A percentile compares a stretch with the other conserved stretches of the same genome.
phyloP scores from a whole-genome alignment of 108 stramenopile genomes.

The Nannochloropsis salina region DNA sequence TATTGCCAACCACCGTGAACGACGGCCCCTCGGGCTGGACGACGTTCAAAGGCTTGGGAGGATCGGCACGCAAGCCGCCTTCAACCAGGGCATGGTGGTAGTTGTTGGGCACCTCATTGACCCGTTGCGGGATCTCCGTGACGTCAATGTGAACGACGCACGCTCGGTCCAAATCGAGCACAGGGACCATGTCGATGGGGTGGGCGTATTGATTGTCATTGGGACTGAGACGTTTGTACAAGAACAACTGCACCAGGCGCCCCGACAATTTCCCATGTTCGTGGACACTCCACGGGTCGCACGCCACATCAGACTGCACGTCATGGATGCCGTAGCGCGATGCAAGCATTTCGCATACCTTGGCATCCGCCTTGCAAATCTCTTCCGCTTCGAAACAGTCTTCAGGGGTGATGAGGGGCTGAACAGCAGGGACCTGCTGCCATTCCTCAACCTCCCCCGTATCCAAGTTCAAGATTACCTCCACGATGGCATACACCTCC shows the following conservation, averaged over 20 bases:
- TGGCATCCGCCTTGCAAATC: conserved; percentile 52
- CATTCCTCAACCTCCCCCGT: conserved; percentile 33
- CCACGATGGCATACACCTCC: conserved; percentile 47
- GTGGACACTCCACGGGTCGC: conserved; percentile 66
- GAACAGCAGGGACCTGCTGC: conserved; percentile 50
- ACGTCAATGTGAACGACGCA: conserved; percentile 59
- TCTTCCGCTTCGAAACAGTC: conserved; percentile 64
- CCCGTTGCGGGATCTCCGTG: background rate
- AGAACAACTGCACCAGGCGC: conserved; percentile 62
- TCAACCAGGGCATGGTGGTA: background rate
- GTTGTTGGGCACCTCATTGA: background rate
- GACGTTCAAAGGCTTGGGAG: conserved; percentile 53
- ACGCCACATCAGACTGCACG: conserved; percentile 50
- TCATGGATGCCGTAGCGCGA: conserved; percentile 59
- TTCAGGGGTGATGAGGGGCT: conserved; percentile 66
- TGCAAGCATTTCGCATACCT: conserved; percentile 44
- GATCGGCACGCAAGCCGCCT: conserved; percentile 44
- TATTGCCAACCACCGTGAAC: conserved; percentile 58
- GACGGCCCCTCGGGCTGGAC: conserved; percentile 64
- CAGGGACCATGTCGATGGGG: conserved; percentile 65
- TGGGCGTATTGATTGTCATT: conserved; percentile 68
- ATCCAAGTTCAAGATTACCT: conserved; percentile 36
- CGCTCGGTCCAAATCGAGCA: conserved; percentile 59
- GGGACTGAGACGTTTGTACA: conserved; percentile 57
- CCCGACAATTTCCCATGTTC: conserved; percentile 38